Base-by-base conservation (phyloP, 2,329 filamentous ascomycete genomes). In the Fusarium sororula region DNA sequence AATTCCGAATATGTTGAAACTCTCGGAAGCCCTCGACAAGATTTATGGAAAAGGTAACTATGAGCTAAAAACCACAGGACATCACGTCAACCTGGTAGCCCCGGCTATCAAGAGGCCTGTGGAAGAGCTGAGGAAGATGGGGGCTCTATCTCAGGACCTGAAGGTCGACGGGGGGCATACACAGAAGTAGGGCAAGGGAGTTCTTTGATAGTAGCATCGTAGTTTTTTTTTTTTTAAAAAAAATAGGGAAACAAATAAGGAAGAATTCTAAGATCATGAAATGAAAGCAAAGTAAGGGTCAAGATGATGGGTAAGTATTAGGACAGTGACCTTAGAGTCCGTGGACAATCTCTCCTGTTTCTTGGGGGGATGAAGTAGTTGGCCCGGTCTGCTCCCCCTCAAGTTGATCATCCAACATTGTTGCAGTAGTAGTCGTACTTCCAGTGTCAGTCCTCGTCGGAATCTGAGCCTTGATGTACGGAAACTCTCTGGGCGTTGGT, bases 31-130 rank as follows among this genome's bases (percentile, higher is more conserved):
- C 0, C 51, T 70, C 2, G 59, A 64, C 17, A 51, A 35, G 0
- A 44, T 70, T 1, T 70, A 65, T 22, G 67, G 66, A 2, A 69
- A n/a, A n/a, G 67, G 20, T 5, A 35, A 35, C 3, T 70, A 53
- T 15, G 39, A 28, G 2, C 12, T 24, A 4, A 26, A 42, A 0
- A 24, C 18, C 2, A 28, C 35, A 3, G 38, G 35, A 7, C 12
- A 17, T 3, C 22, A 47, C 5, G 8, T 65, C 17, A 39, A 30
- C 6, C n/a, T 70, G 5, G 41, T 13, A 11, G n/a, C 58, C 12
- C 12, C 9, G 6, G 38, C 6, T 48, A 15, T 7, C 8, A 53
- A 47, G 2, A 32, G 41, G 2, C 58, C 66, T 4, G 42, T 44
- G 28, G 45, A 65, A 7, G 68, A 32, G 12, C 28, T 70, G 5